phyloP scores from a whole-genome alignment of 2,329 filamentous ascomycete genomes.

The Epichloe coenophiala region DNA sequence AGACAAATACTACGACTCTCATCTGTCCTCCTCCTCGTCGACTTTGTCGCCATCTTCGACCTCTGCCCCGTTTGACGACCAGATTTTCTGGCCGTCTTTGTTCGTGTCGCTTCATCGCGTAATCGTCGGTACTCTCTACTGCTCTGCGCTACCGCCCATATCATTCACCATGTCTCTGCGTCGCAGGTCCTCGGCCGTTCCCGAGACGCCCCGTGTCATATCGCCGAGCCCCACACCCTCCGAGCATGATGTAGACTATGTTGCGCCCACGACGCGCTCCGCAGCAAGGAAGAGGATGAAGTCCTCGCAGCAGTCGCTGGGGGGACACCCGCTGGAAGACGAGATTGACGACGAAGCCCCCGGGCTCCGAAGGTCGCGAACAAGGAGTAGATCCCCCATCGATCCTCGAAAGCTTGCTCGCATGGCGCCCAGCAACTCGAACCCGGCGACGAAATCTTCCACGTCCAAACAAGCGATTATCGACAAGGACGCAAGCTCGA shows the following conservation, averaged over 20 bases:
- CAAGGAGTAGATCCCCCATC: conserved; percentile 59
- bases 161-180: conserved; percentile 38
- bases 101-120: conserved; percentile 34
- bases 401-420: conserved; percentile 36
- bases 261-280: conserved; percentile 65
- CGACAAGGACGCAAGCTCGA: conserved; percentile 13
- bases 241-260: conserved; percentile 34
- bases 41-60: neutral
- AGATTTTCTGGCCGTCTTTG: conserved; percentile 31
- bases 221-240: conserved; percentile 64
- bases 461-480: conserved; percentile 8
- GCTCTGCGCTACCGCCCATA: conserved; percentile 47
- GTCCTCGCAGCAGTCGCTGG: conserved; percentile 44
- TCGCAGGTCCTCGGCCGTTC: conserved; percentile 37
- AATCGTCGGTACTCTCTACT: conserved; percentile 42
- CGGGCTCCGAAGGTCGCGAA: conserved; percentile 48
- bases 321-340: conserved; percentile 44
- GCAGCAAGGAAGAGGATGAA: conserved; percentile 42
- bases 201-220: conserved; percentile 74
- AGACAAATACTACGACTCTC: conserved; percentile 35
- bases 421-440: conserved; percentile 36
- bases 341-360: conserved; percentile 27
- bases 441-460: conserved; percentile 17
- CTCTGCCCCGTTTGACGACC: conserved; percentile 8
- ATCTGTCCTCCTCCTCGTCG: neutral